Conservation (phyloP, 768 basidiomycete genomes). For the Psilocybe subaeruginosa region DNA sequence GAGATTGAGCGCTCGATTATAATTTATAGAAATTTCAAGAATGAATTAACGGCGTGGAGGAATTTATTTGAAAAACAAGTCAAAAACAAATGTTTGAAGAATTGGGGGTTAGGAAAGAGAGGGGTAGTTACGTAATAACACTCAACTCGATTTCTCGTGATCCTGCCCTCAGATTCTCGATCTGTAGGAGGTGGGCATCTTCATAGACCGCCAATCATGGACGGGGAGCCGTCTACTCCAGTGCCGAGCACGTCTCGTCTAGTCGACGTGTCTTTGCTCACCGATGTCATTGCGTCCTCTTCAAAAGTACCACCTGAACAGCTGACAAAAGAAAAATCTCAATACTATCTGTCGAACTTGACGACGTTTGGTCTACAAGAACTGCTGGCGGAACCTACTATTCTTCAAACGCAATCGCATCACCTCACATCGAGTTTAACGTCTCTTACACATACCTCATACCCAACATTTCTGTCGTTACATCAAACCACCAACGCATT, state of each 20-base stretch:
- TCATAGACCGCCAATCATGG: conserved; percentile 6
- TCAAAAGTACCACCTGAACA: conserved; percentile 27
- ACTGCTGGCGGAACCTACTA: conserved; percentile 73
- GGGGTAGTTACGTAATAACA: conserved; percentile 9
- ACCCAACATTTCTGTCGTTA: conserved; percentile 89
- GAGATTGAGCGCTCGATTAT: too few species aligned
- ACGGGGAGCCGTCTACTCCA: conserved; percentile 17
- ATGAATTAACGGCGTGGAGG: too few species aligned
- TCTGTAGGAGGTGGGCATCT: not conserved
- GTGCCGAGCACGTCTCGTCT: conserved; percentile 29
- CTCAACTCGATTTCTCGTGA: not conserved
- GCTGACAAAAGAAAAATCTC: conserved; percentile 31
- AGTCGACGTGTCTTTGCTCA: conserved; percentile 32
- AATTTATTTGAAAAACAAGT: too few species aligned
- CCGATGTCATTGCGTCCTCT: conserved; percentile 35
- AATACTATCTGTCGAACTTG: conserved; percentile 66
- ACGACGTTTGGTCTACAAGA: conserved; percentile 66
- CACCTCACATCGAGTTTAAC: conserved; percentile 90
- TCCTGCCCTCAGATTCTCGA: not conserved
- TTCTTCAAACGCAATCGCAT: conserved; percentile 82
- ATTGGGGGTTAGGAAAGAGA: not conserved
- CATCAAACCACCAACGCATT: conserved; percentile 80
- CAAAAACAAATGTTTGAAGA: too few species aligned
- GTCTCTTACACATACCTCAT: conserved; percentile 87
- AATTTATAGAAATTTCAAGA: too few species aligned